Base-by-base conservation (phyloP, 164 flowering plant genomes). In the Nymphaea colorata region DNA sequence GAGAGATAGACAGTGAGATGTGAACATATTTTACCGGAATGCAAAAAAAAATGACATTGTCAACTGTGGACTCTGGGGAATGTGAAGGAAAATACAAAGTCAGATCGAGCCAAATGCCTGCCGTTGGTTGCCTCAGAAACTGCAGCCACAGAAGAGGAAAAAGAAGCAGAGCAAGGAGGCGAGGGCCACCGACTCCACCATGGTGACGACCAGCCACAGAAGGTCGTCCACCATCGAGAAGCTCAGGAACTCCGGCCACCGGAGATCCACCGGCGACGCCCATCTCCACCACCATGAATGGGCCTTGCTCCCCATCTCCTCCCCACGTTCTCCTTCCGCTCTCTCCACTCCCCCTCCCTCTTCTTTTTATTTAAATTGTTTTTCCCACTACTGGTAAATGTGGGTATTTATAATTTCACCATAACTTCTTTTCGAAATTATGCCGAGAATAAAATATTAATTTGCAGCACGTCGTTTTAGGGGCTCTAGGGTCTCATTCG, bases 141-240 rank as follows among this genome's bases (percentile, higher is more conserved):
- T 88, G 75, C 97, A 90, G 3, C 97, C 94, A 65, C 91, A 90
- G 76, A 79, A 87, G 42, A 85, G 16, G 71, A 85, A 87, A 81
- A 87, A 90, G 80, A 66, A 85, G 66, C 92, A 90, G 15, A 90
- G 82, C 90, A 87, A 83, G 15, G 88, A 53, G 51, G 73, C 81
- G 59, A 90, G 57, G 67, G 84, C 90, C 5, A 90, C 12, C 0
- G 93, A 85, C 79, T 90, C 94, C 16, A 84, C 36, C n/a, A 65
- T 77, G 10, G 78, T 73, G 3, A 84, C 76, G 3, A 85, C 4
- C n/a, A 76, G 69, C 93, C 93, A 90, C 41, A 85, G 41, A 25
- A 85, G 72, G 59, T 78, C 77, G 53, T 90, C 91, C 0, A 86
- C 78, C 17, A 88, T 61, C 44, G 83, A 80, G 67, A 83, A 71